These are phyloP conservation scores for Calonectria montana DNA, from an alignment of 2,329 filamentous ascomycete genomes.

Conservation along the genomic window DNA sequence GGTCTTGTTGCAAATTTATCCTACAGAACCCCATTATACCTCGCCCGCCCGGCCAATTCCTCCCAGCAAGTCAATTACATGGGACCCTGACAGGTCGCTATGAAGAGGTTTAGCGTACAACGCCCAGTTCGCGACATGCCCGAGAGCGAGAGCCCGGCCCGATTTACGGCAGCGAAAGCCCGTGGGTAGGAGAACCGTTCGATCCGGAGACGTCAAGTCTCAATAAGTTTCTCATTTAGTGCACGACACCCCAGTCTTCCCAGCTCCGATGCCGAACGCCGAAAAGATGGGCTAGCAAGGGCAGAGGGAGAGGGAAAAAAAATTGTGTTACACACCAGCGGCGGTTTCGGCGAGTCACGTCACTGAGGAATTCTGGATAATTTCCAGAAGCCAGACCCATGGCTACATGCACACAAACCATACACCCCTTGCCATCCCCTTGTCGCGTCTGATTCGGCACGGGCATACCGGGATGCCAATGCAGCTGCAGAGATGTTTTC, in stretches of 20 bases:
- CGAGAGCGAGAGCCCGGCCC: not conserved
- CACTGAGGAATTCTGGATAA: not conserved
- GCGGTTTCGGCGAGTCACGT: not conserved
- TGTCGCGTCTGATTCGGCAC: not conserved
- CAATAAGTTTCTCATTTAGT: not conserved
- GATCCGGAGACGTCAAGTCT: not conserved
- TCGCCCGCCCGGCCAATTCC: not conserved
- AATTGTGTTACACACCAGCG: conserved; percentile 1
- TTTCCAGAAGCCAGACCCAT: not conserved
- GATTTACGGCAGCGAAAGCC: not conserved
- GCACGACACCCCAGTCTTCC: not conserved
- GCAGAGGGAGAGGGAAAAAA: not conserved
- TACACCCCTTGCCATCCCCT: not conserved
- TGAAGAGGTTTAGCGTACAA: not conserved
- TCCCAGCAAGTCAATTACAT: not conserved
- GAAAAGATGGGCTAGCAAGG: not conserved
- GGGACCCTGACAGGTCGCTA: not conserved
- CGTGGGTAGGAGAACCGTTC: not conserved
- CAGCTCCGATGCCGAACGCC: conserved; percentile 1
- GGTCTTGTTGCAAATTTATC: not conserved
- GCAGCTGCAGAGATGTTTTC: conserved; percentile 5
- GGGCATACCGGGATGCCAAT: not conserved
- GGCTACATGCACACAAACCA: not conserved
- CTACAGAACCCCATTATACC: not conserved
- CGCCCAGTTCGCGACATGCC: not conserved